Evolutionary conservation across 2,329 filamentous ascomycete species (phyloP).

Genomic region (Ophiostoma novo-ulmi): DNA sequence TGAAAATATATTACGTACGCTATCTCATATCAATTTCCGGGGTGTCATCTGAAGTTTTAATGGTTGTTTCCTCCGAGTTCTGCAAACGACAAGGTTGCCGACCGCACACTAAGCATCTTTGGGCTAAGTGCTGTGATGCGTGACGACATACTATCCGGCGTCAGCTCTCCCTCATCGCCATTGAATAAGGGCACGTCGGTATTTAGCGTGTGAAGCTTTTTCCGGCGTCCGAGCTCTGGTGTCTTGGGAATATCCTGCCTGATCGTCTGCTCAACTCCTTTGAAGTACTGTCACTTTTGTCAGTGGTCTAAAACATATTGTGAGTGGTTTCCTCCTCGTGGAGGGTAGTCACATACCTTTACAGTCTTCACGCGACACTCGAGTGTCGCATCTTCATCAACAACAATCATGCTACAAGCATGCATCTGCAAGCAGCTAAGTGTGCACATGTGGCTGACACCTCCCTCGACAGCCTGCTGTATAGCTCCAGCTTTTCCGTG

Average conservation of each 20-base stretch:
- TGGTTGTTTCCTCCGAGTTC: neutral
- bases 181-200: neutral
- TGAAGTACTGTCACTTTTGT: conserved; percentile 46
- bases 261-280: conserved; percentile 47
- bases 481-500: conserved; percentile 66
- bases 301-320: neutral
- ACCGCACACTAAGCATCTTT: conserved; percentile 20
- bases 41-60: neutral
- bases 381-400: conserved; percentile 64
- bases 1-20: neutral
- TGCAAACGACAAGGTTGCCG: conserved; percentile 21
- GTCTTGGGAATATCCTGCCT: neutral
- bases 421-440: conserved; percentile 68
- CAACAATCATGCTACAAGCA: conserved; percentile 65
- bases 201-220: conserved; percentile 7
- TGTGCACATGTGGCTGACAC: conserved; percentile 75
- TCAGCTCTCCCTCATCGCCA: conserved; percentile 18
- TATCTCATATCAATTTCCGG: neutral
- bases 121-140: conserved; percentile 18
- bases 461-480: conserved; percentile 66
- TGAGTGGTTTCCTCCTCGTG: neutral
- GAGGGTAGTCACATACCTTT: conserved; percentile 27
- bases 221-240: neutral
- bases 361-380: conserved; percentile 61
- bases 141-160: conserved; percentile 24